These are phyloP conservation scores for Diaporthe sp. DNA, from an alignment of 2,329 filamentous ascomycete genomes.

Conservation along the genomic window DNA sequence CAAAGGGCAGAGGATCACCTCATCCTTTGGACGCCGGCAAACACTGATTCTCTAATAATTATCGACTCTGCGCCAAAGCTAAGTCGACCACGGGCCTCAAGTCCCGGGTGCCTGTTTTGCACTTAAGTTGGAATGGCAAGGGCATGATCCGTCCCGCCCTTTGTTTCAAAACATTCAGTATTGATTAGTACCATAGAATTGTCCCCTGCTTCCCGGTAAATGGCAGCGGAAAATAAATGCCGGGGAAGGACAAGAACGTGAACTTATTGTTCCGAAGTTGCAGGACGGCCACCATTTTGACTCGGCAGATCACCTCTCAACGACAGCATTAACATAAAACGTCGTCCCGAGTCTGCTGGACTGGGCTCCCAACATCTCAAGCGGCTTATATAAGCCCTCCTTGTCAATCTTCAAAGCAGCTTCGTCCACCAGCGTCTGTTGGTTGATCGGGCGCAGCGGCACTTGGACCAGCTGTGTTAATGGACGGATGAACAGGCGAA, in stretches of 20 bases:
- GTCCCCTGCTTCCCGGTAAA: background rate
- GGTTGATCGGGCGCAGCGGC: background rate
- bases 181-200: background rate
- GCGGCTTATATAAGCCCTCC: background rate
- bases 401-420: background rate
- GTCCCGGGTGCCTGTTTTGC: background rate
- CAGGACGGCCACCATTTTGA: background rate
- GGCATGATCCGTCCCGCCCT: background rate
- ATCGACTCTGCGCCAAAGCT: background rate
- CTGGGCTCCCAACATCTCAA: background rate
- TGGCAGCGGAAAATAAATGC: background rate
- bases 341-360: background rate
- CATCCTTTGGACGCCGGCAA: too few species aligned
- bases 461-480: background rate
- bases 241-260: background rate
- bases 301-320: background rate
- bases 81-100: background rate
- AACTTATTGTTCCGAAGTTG: background rate
- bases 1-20: rapidly evolving
- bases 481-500: conserved; percentile 2
- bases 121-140: background rate
- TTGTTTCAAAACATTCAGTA: background rate
- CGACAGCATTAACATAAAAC: background rate
- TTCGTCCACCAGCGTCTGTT: background rate
- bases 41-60: background rate